Conservation (phyloP, 257 asterid genomes). For the Solanum neorickii region DNA sequence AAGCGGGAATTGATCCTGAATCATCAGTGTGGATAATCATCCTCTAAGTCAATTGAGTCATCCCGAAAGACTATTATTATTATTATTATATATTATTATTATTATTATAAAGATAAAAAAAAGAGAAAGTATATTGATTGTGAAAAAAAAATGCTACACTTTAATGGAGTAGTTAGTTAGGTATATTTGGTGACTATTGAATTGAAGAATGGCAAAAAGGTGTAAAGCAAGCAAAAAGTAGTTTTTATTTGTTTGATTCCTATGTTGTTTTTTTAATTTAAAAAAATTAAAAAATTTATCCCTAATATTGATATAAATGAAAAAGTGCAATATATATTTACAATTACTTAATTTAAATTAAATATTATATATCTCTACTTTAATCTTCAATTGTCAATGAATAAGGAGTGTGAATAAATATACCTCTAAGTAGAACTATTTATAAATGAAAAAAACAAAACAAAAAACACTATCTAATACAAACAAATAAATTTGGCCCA, state of each 20-base stretch:
- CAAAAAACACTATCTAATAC: neutral
- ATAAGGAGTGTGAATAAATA: neutral
- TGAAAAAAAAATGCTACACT: neutral
- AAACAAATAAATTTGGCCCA: neutral
- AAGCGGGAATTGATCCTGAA: too few relatives aligned
- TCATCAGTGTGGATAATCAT: too few relatives aligned
- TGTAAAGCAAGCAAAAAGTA: neutral
- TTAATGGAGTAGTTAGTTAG: neutral
- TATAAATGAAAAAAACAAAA: neutral
- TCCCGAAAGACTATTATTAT: too few relatives aligned
- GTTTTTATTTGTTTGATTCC: neutral
- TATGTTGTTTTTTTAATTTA: neutral
- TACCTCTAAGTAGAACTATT: neutral
- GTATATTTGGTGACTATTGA: neutral
- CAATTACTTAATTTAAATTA: neutral
- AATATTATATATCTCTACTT: neutral
- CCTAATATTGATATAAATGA: neutral
- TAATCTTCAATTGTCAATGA: neutral
- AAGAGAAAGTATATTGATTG: neutral
- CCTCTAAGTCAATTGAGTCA: too few relatives aligned
- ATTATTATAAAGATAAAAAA: too few relatives aligned
- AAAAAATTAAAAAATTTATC: neutral
- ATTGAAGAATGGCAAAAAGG: neutral
- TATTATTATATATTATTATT: too few relatives aligned
- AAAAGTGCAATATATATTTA: neutral